Percentiles rank a stretch among this genome's conserved stretches.
Conservation (phyloP, 1,139 yeast genomes). For the Hemisphaericaspora subhashii region DNA sequence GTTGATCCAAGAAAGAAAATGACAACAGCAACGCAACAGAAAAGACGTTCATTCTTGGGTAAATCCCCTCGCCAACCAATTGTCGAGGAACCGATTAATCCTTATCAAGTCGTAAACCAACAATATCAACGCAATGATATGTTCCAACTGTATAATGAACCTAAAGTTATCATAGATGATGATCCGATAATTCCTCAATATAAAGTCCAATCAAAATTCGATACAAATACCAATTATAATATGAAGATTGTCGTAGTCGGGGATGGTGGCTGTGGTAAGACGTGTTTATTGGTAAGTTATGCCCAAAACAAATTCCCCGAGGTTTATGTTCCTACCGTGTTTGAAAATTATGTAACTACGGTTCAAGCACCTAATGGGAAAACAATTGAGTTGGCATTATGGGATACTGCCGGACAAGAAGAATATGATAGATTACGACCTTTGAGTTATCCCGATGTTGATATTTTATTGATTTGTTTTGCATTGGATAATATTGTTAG, state of each 20-base stretch:
- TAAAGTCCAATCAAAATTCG: slow-evolving; percentile 30
- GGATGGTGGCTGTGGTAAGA: slow-evolving; percentile 94
- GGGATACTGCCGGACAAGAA: slow-evolving; percentile 97
- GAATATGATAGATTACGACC: slow-evolving; percentile 86
- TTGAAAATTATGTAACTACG: slow-evolving; percentile 77
- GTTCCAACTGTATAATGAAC: slow-evolving; percentile 19
- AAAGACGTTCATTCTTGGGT: slow-evolving; percentile 9
- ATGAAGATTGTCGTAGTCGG: slow-evolving; percentile 86
- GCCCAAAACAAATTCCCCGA: slow-evolving; percentile 77
- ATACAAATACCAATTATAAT: slow-evolving; percentile 37
- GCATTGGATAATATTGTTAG: slow-evolving; percentile 65
- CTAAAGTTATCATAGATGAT: slow-evolving; percentile 36
- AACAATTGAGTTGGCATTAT: slow-evolving; percentile 65
- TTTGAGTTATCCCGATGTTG: slow-evolving; percentile 79
- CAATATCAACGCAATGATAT: slow-evolving; percentile 20
- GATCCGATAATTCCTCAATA: slow-evolving; percentile 42
- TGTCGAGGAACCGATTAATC: slow-evolving; percentile 18
- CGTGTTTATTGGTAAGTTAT: slow-evolving; percentile 80
- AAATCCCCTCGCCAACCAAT: slow-evolving; percentile 9
- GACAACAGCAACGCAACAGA: slow-evolving; percentile 3
- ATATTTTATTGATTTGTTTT: slow-evolving; percentile 73
- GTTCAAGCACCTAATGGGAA: slow-evolving; percentile 56
- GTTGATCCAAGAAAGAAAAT: too few relatives aligned
- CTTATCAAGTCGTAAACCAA: slow-evolving; percentile 29
- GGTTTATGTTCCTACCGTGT: slow-evolving; percentile 84